Evolutionary conservation across 805 yeast species (phyloP).

Genomic region (Wickerhamiella domercqiae): DNA sequence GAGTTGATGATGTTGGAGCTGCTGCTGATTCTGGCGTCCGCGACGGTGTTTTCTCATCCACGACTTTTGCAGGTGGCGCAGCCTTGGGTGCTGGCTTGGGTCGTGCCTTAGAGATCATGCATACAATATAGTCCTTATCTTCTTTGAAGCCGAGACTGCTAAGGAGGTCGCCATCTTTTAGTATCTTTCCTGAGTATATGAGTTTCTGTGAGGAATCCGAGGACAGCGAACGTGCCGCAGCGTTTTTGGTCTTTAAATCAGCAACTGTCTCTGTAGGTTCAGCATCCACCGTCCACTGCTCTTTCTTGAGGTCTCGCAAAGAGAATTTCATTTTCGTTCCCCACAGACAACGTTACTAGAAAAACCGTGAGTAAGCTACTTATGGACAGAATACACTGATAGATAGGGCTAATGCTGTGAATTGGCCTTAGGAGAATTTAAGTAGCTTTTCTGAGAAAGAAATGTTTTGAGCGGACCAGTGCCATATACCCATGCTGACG

Average conservation of each 20-base stretch:
- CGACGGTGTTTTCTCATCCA: no score
- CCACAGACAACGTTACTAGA: no score
- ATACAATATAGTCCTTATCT: slow-evolving; percentile 71
- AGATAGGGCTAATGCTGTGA: no score
- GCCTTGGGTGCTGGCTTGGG: slow-evolving; percentile 16
- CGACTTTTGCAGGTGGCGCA: not conserved
- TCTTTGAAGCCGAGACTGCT: slow-evolving; percentile 63
- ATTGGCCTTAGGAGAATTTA: no score
- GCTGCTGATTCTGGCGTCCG: slow-evolving; percentile 16
- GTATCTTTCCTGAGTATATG: slow-evolving; percentile 83
- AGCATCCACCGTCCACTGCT: slow-evolving; percentile 65
- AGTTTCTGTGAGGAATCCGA: slow-evolving; percentile 66
- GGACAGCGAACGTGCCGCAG: slow-evolving; percentile 42
- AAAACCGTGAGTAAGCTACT: no score
- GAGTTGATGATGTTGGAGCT: slow-evolving; percentile 13
- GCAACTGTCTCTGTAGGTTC: slow-evolving; percentile 53
- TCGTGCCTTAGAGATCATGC: slow-evolving; percentile 56
- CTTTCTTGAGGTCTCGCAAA: slow-evolving; percentile 87
- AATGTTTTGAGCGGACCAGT: no score
- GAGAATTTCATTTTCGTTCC: slow-evolving; percentile 48
- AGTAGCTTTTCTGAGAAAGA: no score
- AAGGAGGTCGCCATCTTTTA: slow-evolving; percentile 67
- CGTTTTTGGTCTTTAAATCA: slow-evolving; percentile 60
- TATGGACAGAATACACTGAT: no score
- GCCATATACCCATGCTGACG: no score